Conservation (phyloP, 257 asterid species). For the Verbascum thapsus region DNA sequence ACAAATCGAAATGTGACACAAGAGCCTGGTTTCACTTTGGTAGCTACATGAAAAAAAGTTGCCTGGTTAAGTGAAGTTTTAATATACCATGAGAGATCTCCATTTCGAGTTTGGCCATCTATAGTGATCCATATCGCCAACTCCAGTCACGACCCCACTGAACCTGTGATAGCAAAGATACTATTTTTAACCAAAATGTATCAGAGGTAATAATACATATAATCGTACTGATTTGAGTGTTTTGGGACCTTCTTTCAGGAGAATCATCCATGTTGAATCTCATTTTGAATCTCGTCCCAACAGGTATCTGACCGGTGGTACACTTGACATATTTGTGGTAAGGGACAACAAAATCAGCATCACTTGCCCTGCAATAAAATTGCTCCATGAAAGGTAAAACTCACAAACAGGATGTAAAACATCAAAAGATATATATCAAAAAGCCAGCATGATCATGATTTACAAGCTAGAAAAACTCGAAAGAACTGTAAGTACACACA, state of each 20-base stretch:
- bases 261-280: constrained; percentile 87
- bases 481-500: constrained; percentile 5
- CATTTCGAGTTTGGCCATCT: constrained; percentile 95
- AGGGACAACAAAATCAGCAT: constrained; percentile 76
- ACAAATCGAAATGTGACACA: not conserved
- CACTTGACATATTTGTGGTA: constrained; percentile 66
- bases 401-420: constrained; percentile 9
- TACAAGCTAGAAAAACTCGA: not conserved
- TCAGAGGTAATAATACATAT: constrained; percentile 8
- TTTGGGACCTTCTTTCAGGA: constrained; percentile 79
- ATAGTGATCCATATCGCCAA: constrained; percentile 70
- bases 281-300: constrained; percentile 86
- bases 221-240: constrained; percentile 4
- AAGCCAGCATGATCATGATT: not conserved
- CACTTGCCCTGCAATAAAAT: constrained; percentile 64
- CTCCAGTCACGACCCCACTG: constrained; percentile 91
- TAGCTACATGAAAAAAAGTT: constrained; percentile 11
- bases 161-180: constrained; percentile 48
- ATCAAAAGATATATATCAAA: not conserved
- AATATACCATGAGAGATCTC: constrained; percentile 86
- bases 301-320: constrained; percentile 55
- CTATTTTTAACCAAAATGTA: constrained; percentile 18
- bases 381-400: constrained; percentile 1
- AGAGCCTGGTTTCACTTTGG: not conserved
- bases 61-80: constrained; percentile 34